Evolutionary conservation across 129 eudicot genomes (phyloP), one percentile per base, ranked within the genome.

Genomic region (Flaveria bidentis): DNA sequence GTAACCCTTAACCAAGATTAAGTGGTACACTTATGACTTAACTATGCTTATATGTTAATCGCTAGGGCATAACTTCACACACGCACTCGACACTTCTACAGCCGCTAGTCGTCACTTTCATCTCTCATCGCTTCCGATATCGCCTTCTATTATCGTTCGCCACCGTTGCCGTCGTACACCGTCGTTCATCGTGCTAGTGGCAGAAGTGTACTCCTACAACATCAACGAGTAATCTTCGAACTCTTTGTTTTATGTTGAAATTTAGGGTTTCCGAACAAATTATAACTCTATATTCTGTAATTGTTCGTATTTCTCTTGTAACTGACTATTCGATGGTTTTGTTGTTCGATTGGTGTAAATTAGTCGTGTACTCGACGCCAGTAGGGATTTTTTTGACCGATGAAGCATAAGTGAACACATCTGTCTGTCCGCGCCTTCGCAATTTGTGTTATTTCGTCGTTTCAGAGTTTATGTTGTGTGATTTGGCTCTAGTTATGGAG

Each of bases 51-150:
- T 33, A 33, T 36, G 50, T 72, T 45, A 10, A 7, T 36, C 7
- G 67, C 52, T 80, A 80, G 83, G 79, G 83, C 83, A 79, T 63
- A 49, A 71, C 53, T 15, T 22, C 78, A 80, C 79, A 80, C 79
- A 52, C 78, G 49, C 49, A 72, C 68, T 46, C 57, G 26, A 44
- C 65, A 44, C 41, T 36, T 36, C 41, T 36, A 36, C 78, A 63
- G 69, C 83, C 83, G 83, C 79, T 80, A 72, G 73, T 72, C 83
- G 73, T 72, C 73, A 64, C 73, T 51, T 62, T 66, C 67, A 44
- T 45, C 50, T 65, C 67, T 72, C 69, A 63, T 74, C 74, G 83
- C 58, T 41, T 23, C 62, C 82, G 28, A 16, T 33, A 75, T 33
- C 22, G 57, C 44, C 68, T 74, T 3, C 28, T 15, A 5, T 45